Percentiles rank a stretch among this genome's conserved stretches.
Conservation (phyloP, 441 rosid species). For the Pelargonium cotyledonis region DNA sequence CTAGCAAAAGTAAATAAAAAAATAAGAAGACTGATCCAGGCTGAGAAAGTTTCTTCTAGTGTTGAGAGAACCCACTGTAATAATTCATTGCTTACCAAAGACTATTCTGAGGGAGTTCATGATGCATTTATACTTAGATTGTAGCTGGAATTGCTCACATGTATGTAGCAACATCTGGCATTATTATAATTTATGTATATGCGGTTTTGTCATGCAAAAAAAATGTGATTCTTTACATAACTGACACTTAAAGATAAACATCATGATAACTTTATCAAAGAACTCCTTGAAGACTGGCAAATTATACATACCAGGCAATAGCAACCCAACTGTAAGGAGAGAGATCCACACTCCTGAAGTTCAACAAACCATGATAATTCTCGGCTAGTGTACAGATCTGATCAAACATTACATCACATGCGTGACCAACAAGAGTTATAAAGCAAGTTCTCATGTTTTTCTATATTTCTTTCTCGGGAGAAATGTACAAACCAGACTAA, state of each 20-base stretch:
- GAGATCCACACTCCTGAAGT: slow-evolving; percentile 24
- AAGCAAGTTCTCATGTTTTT: background rate
- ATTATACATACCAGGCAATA: slow-evolving; percentile 31
- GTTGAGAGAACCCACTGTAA: background rate
- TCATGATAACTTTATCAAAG: background rate
- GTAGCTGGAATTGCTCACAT: background rate
- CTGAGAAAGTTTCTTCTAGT: background rate
- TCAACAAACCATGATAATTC: slow-evolving; percentile 19
- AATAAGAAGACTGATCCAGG: background rate
- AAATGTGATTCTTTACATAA: background rate
- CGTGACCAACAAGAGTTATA: background rate
- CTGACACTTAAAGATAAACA: background rate
- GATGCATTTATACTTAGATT: background rate
- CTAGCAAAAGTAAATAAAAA: background rate
- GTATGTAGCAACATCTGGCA: background rate
- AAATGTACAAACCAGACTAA: background rate
- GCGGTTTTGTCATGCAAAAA: background rate
- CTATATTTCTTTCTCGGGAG: background rate
- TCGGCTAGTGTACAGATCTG: slow-evolving; percentile 9
- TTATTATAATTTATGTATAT: background rate
- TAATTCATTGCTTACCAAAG: background rate
- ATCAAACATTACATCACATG: background rate
- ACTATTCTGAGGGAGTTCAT: background rate
- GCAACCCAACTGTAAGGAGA: slow-evolving; percentile 35
- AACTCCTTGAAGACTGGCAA: background rate